phyloP scores from a whole-genome alignment of 2,329 filamentous ascomycete genomes.

The Monilinia laxa region DNA sequence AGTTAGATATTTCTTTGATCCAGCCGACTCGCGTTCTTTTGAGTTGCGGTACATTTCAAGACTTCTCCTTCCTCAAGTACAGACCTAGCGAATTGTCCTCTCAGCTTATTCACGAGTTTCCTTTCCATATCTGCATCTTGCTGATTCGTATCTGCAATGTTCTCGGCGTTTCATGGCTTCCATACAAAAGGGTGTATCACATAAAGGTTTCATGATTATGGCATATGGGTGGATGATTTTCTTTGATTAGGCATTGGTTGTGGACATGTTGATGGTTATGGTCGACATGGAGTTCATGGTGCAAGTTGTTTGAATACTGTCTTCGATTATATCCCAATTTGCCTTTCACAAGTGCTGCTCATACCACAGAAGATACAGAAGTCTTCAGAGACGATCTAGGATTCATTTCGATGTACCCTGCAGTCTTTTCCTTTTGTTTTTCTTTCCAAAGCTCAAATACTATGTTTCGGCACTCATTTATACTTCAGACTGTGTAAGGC shows the following conservation, averaged over 20 bases:
- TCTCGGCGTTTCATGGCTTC: slow-evolving; percentile 14
- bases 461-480: background rate
- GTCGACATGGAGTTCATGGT: slow-evolving; percentile 16
- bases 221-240: slow-evolving; percentile 8
- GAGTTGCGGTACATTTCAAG: slow-evolving; percentile 53
- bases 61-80: slow-evolving; percentile 43
- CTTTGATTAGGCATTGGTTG: background rate
- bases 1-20: slow-evolving; percentile 36
- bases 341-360: background rate
- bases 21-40: slow-evolving; percentile 48
- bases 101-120: background rate
- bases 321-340: slow-evolving; percentile 11
- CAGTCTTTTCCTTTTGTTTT: background rate
- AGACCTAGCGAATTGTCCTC: background rate
- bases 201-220: slow-evolving; percentile 12
- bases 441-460: background rate
- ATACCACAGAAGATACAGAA: background rate
- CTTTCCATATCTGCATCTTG: slow-evolving; percentile 15
- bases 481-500: background rate
- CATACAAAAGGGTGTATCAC: slow-evolving; percentile 2
- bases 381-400: background rate
- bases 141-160: slow-evolving; percentile 9
- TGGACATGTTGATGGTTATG: background rate
- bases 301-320: background rate
- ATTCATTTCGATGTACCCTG: background rate